Evolutionary conservation across 257 asterid genomes (phyloP), one percentile per base, ranked within the genome.

Genomic region (Cruciata laevipes): DNA sequence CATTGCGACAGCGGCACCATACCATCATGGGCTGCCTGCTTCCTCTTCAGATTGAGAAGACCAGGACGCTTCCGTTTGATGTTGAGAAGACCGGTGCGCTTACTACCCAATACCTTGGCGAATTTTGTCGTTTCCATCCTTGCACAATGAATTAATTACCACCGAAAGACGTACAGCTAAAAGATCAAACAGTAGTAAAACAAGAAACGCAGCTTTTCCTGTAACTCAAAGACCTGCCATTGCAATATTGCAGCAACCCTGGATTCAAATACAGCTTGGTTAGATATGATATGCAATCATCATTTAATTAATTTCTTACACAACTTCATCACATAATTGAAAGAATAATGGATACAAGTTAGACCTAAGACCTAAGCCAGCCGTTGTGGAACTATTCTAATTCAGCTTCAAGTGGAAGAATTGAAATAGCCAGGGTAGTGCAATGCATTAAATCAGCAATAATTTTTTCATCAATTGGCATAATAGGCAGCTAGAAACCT

Each of bases 71-170:
- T 82, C 74, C 76, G 5, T 85, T 91, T 89, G 74, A 82, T 74
- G 78, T 77, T 84, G 56, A 78, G 85, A 56, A 69, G 78, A 76
- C 75, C 76, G 33, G 57, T 78, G 30, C 65, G 65, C 56, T 82
- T 82, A 91, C 79, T 82, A 91, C 79, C 98, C 95, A 80, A 90
- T 80, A 73, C 97, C 97, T 80, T 86, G 78, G 63, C 95, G 84
- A 58, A 83, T 76, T 80, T 81, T 63, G 86, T 65, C 56, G 86
- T 67, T 75, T 85, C 84, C 93, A 83, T 90, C 66, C 74, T 76
- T 81, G 61, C 80, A 75, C 62, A 69, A 75, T 63, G 69, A 81
- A 86, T 78, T 85, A 77, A 90, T 85, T 81, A 81, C 86, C 78
- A 79, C 75, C 73, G 73, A 72, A 82, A 63, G 73, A 71, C 70